Conservation (phyloP, 768 basidiomycete species). For the Tubosaeta brunneosetosa region DNA sequence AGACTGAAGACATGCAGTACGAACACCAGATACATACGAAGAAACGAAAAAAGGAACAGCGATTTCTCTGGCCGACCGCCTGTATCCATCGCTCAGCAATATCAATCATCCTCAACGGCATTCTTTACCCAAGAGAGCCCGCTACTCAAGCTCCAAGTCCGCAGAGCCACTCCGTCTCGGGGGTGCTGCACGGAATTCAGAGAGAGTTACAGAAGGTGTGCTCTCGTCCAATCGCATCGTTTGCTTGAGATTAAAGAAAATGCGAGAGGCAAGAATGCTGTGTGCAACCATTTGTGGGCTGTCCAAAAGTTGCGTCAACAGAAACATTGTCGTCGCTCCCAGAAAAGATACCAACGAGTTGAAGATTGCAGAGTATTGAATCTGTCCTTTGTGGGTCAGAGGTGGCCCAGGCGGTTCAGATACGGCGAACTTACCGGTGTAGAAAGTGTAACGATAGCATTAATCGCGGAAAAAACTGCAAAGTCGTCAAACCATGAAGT, state of each 20-base stretch:
- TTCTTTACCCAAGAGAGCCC: not conserved
- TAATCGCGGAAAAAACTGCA: conserved; percentile 15
- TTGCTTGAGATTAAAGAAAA: conserved; percentile 23
- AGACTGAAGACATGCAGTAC: too few relatives aligned
- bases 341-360: conserved; percentile 14
- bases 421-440: conserved; percentile 3
- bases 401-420: too few relatives aligned
- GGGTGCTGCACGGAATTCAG: conserved; percentile 8
- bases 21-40: too few relatives aligned
- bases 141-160: not conserved
- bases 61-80: too few relatives aligned
- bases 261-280: conserved; percentile 22
- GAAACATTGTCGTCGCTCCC: not conserved
- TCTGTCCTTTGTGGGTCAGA: not conserved
- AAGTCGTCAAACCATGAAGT: not conserved
- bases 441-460: conserved; percentile 10
- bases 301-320: not conserved
- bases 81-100: too few relatives aligned
- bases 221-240: conserved; percentile 7
- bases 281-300: conserved; percentile 22
- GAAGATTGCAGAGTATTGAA: conserved; percentile 13
- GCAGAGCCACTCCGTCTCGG: not conserved
- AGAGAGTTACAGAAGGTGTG: not conserved
- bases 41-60: too few relatives aligned
- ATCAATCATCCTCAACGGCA: not conserved